Base-by-base conservation (phyloP, 164 flowering plant species). In the Cinnamomum chago region DNA sequence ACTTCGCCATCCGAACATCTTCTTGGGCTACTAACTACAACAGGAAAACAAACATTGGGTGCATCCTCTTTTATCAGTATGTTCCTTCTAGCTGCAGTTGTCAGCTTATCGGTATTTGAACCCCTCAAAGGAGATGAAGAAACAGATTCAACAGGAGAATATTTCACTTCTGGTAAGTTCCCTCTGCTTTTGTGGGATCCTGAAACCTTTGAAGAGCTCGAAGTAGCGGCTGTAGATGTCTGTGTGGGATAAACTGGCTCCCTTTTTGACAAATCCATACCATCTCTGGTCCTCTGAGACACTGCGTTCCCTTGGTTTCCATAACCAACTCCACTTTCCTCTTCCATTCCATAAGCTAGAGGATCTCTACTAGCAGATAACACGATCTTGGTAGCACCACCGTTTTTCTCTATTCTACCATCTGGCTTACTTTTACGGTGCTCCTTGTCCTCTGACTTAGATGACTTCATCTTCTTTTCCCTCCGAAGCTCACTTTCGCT, bases 131-230 rank as follows among this genome's bases (percentile, higher is more conserved):
- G 99, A 74, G 95, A 93, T 65, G 99, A 95, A 71, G 98, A 92
- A 79, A 93, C 98, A 69, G 99, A 95, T 75, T 91, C 97, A 35
- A 90, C 98, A 5, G 99, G 99, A 30, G 99, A 95, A 68, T 92
- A 88, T 83, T 88, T 93, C 51, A 75, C 67, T 70, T 90, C 98
- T 74, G 81, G 90, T 76, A 80, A 73, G 68, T 82, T 86, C 52
- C 81, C 72, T 84, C 82, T 92, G 72, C 80, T 81, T 79, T 80
- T 92, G 75, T 76, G 88, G 11, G 99, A 90, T 25, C 90, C 88
- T 76, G 95, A 90, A 78, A 93, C 87, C 85, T 92, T 93, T 14
- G 97, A 95, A 71, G 98, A 92, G 85, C 98, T 95, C 35, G 99
- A 95, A 77, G 94, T 87, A 22, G 96, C 92, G 22, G 92, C 92